These are phyloP conservation scores for Anethum foeniculum DNA, from an alignment of 140 eudicot species.

Conservation along the genomic window DNA sequence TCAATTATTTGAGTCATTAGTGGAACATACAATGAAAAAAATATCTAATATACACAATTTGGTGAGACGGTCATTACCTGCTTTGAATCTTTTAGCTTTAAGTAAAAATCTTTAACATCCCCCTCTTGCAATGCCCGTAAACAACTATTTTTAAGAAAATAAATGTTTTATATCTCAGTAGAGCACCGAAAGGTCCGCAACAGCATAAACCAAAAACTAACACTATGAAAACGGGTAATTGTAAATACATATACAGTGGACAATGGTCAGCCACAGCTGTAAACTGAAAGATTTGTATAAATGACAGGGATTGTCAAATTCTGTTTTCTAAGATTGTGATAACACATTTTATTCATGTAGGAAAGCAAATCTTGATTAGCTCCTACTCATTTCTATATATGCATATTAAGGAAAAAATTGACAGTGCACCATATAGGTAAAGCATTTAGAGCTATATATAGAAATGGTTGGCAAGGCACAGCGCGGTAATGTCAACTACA, in stretches of 20 bases:
- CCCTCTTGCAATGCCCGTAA: conserved; percentile 90
- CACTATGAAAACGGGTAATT: neutral
- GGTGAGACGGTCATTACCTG: conserved; percentile 45
- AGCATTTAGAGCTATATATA: neutral
- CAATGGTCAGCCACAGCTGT: neutral
- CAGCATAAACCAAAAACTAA: neutral
- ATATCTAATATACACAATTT: neutral
- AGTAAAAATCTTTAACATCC: conserved; percentile 54
- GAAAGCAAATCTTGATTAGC: neutral
- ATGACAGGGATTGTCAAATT: neutral
- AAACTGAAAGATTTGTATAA: neutral
- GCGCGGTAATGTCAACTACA: neutral
- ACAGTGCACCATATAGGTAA: neutral
- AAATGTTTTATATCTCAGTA: conserved; percentile 13
- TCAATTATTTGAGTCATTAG: conserved; percentile 13
- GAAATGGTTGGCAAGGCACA: neutral
- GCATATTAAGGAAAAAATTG: neutral
- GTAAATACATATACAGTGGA: neutral
- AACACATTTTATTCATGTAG: neutral
- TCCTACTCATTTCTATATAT: neutral
- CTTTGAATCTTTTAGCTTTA: conserved; percentile 60
- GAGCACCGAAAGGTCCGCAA: conserved; percentile 6
- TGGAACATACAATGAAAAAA: neutral
- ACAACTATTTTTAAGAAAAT: conserved; percentile 50
- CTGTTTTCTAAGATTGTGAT: neutral